phyloP scores from a whole-genome alignment of 202 grass and related monocot species.

The Brachypodium distachyon region DNA sequence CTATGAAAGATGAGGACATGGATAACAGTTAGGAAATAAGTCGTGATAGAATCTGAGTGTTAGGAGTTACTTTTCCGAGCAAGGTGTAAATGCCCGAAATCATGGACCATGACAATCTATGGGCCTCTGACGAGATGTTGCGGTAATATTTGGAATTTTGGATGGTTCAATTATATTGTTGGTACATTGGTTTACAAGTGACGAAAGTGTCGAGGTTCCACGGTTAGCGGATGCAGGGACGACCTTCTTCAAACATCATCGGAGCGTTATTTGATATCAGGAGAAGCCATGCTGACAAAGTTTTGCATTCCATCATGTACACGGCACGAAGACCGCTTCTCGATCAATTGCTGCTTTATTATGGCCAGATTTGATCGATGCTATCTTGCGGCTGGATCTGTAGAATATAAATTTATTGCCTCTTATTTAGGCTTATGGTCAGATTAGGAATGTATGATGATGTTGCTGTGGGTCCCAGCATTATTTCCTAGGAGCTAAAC shows the following conservation, averaged over 20 bases:
- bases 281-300: constrained; percentile 36
- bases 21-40: constrained; percentile 59
- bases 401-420: constrained; percentile 44
- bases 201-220: background rate
- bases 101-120: constrained; percentile 3
- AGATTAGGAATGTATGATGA: too few species aligned
- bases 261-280: constrained; percentile 21
- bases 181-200: constrained; percentile 23
- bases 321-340: constrained; percentile 18
- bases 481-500: constrained; percentile 5
- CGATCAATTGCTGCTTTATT: constrained; percentile 21
- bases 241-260: constrained; percentile 32
- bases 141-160: constrained; percentile 26
- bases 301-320: constrained; percentile 55
- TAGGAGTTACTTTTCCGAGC: background rate
- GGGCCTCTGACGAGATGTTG: constrained; percentile 8
- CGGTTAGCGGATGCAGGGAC: background rate
- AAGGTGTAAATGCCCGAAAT: constrained; percentile 20
- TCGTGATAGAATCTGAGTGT: constrained; percentile 1
- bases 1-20: constrained; percentile 71
- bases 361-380: constrained; percentile 34
- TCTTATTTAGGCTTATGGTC: constrained; percentile 47
- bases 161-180: constrained; percentile 14
- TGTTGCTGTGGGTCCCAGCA: constrained; percentile 22
- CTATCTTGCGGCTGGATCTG: constrained; percentile 28